Conservation (phyloP, 2,329 filamentous ascomycete genomes). For the Trichoderma cornu-damae region DNA sequence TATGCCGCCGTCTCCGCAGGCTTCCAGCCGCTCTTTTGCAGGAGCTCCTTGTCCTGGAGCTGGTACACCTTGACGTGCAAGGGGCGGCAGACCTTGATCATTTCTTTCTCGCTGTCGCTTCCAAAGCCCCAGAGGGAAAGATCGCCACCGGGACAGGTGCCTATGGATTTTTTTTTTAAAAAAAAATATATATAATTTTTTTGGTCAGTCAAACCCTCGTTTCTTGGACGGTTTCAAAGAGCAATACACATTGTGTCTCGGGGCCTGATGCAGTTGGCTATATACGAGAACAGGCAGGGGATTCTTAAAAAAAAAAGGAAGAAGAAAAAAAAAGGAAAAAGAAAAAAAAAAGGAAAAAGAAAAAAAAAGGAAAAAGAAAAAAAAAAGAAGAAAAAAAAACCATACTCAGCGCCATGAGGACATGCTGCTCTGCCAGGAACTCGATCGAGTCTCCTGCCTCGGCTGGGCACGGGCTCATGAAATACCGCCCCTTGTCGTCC, state of each 20-base stretch:
- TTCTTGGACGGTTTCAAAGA: not conserved
- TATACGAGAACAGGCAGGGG: no score
- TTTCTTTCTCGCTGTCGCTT: conserved; percentile 60
- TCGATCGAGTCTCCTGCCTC: conserved; percentile 57
- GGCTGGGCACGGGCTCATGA: conserved; percentile 63
- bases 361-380: no score
- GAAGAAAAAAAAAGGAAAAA: no score
- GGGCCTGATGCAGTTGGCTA: no score
- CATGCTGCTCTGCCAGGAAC: conserved; percentile 74
- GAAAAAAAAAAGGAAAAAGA: no score
- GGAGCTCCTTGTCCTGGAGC: conserved; percentile 48
- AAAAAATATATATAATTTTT: conserved; percentile 26
- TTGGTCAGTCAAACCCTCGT: not conserved
- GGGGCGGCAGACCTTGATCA: conserved; percentile 65
- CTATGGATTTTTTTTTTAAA: conserved; percentile 29
- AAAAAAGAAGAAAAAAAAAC: no score
- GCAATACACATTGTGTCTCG: not conserved
- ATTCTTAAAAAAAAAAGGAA: no score
- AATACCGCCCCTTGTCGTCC: conserved; percentile 66
- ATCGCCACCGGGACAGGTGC: conserved; percentile 75
- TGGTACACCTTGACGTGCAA: conserved; percentile 69
- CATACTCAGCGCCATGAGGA: conserved; percentile 56
- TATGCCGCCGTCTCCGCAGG: conserved; percentile 57
- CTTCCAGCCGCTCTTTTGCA: conserved; percentile 56
- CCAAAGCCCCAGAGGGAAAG: conserved; percentile 78